Base-by-base conservation (phyloP, 2,329 filamentous ascomycete genomes). In the Pochonia chlamydosporia region DNA sequence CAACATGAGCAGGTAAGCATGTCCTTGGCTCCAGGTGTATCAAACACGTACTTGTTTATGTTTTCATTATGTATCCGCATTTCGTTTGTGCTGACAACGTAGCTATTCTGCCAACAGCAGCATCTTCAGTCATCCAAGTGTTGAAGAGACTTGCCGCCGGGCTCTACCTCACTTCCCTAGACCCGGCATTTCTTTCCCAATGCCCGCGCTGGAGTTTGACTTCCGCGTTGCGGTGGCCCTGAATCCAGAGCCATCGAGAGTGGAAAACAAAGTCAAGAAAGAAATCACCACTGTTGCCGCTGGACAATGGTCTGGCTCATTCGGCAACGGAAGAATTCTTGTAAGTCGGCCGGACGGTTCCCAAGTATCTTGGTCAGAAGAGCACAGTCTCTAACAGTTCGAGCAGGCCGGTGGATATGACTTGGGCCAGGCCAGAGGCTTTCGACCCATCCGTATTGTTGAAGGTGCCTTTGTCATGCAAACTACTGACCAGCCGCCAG, bases 381-480 rank as follows among this genome's bases (percentile, higher is more conserved):
- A 28, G 11, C 20, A 3, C n/a, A 37, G 36, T 52, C 54, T 36
- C 57, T 59, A 25, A 57, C 37, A 11, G 36, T 28, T 28, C n/a
- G 14, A 50, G 40, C 55, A 69, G 67, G 67, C 66, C 40, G 68
- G 68, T 40, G 68, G 68, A 41, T 70, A 70, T 56, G 68, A 70
- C 56, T 62, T 70, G 43, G 66, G 66, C 33, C 66, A 69, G 47
- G 66, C 66, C 40, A 60, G 66, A 16, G 66, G 66, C 24, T 69
- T 69, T 49, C 55, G 66, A 24, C 66, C 66, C 41, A 68, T 69
- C 56, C 64, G 66, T 51, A 66, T 69, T 42, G 65, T 75, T 35
- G 71, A 76, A 54, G 72, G 70, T n/a, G 70, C 67, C 26, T 77
- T 74, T 56, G 65, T 76, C 43, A 60, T 77, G 30, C 64, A 72